Evolutionary conservation across 2,329 filamentous ascomycete genomes (phyloP).

Genomic region (Monosporascus sp.): DNA sequence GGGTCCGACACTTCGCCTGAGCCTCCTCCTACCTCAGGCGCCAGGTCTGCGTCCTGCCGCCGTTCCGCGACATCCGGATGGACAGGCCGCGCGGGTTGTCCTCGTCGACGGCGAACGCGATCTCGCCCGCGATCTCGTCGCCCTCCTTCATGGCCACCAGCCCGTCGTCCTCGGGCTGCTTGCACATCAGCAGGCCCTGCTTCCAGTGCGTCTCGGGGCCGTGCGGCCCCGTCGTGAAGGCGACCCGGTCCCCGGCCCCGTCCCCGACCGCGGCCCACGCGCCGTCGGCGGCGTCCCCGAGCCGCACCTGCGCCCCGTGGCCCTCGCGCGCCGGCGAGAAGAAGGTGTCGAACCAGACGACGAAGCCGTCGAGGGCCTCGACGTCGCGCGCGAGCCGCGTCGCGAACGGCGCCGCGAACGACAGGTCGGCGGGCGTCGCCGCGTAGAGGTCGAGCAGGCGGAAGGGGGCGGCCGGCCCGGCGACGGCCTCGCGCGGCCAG

Average conservation of each 20-base stretch:
- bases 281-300: conserved; percentile 49
- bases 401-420: conserved; percentile 64
- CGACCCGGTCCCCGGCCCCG: conserved; percentile 54
- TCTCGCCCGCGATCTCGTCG: conserved; percentile 57
- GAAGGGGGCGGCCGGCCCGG: conserved; percentile 61
- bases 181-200: conserved; percentile 71
- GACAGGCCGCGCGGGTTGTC: conserved; percentile 66
- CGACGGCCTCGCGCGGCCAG: conserved; percentile 57
- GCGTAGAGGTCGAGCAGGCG: conserved; percentile 65
- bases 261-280: conserved; percentile 47
- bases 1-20: too few relatives aligned
- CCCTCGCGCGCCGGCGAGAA: conserved; percentile 62
- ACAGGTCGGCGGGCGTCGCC: conserved; percentile 65
- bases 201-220: conserved; percentile 84
- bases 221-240: conserved; percentile 82
- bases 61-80: conserved; percentile 60
- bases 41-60: conserved; percentile 43
- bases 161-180: conserved; percentile 33
- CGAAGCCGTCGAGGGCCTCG: conserved; percentile 75
- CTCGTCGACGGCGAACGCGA: conserved; percentile 66
- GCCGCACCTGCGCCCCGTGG: conserved; percentile 41
- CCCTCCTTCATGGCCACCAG: conserved; percentile 45
- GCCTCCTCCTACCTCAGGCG: conserved; percentile 17
- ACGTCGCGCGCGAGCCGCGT: conserved; percentile 40
- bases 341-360: conserved; percentile 93